Evolutionary conservation across 306 rosid species (phyloP).

Genomic region (Vigna radiata): DNA sequence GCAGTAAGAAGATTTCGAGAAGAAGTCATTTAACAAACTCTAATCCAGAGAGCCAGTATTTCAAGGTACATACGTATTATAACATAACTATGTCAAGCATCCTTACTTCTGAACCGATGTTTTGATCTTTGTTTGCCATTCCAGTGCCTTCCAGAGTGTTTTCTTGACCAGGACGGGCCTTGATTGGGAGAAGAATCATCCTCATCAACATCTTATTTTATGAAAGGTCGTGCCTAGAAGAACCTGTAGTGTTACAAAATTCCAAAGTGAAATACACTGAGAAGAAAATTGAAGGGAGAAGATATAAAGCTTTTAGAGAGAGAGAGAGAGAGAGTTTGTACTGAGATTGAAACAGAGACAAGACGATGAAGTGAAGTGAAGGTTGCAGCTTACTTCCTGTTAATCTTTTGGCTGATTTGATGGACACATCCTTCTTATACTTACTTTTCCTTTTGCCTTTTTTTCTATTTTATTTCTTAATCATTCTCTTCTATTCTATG

Average conservation of each 20-base stretch:
- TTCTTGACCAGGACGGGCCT: constrained; percentile 38
- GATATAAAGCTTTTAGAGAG: too few relatives aligned
- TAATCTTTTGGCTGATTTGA: constrained; percentile 44
- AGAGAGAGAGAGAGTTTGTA: not conserved
- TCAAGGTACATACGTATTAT: not conserved
- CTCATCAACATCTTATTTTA: constrained; percentile 20
- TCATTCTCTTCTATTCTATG: not conserved
- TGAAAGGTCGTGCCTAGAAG: constrained; percentile 4
- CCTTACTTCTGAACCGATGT: constrained; percentile 24
- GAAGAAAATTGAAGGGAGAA: not conserved
- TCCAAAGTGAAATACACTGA: not conserved
- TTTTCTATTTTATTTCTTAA: not conserved
- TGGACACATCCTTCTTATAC: constrained; percentile 27
- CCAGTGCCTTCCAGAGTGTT: constrained; percentile 31
- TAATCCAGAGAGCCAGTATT: not conserved
- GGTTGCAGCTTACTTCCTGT: constrained; percentile 23
- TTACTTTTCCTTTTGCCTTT: constrained; percentile 23
- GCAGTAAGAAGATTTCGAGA: constrained; percentile 18
- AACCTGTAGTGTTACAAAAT: not conserved
- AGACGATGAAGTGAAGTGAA: constrained; percentile 31
- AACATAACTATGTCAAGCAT: constrained; percentile 28
- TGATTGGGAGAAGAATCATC: constrained; percentile 45
- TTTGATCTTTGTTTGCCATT: constrained; percentile 40
- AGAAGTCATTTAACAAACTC: constrained; percentile 16
- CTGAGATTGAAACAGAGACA: constrained; percentile 32